Evolutionary conservation across 139 green algal species (phyloP).

Genomic region (Tetraselmis chui): DNA sequence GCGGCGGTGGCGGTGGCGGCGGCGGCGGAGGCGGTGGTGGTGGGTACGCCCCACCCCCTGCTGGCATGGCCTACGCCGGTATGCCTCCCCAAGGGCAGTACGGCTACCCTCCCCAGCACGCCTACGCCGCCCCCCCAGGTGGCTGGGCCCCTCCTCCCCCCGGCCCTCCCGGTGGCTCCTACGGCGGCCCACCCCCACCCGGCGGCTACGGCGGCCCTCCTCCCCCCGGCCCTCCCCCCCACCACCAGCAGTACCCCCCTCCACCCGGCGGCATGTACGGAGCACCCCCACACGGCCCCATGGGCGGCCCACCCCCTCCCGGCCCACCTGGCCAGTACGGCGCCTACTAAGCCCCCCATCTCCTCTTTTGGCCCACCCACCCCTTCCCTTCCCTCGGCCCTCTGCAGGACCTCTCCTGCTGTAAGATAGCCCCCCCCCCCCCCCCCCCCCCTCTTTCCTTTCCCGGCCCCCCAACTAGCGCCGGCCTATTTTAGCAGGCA

Average conservation of each 20-base stretch:
- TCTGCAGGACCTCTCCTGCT: not conserved
- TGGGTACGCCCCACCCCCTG: not conserved
- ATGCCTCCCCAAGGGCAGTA: not conserved
- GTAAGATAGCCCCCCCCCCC: not conserved
- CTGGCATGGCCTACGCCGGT: not conserved
- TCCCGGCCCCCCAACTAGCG: too few species aligned
- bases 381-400: not conserved
- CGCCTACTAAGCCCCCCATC: not conserved
- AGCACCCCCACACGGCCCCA: not conserved
- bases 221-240: too few species aligned
- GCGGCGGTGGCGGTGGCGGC: not conserved
- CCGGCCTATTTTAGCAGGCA: too few species aligned
- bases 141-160: not conserved
- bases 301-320: not conserved
- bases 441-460: not conserved
- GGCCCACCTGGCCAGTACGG: not conserved
- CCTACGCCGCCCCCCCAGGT: too few species aligned
- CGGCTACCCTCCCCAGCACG: not conserved
- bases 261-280: not conserved
- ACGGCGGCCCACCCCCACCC: not conserved
- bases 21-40: too few species aligned
- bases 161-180: not conserved
- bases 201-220: not conserved
- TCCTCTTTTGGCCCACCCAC: too few species aligned
- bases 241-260: not conserved